These are phyloP conservation scores for Protoeuglena noctilucae DNA, from an alignment of 139 green algal species.

Conservation along the genomic window DNA sequence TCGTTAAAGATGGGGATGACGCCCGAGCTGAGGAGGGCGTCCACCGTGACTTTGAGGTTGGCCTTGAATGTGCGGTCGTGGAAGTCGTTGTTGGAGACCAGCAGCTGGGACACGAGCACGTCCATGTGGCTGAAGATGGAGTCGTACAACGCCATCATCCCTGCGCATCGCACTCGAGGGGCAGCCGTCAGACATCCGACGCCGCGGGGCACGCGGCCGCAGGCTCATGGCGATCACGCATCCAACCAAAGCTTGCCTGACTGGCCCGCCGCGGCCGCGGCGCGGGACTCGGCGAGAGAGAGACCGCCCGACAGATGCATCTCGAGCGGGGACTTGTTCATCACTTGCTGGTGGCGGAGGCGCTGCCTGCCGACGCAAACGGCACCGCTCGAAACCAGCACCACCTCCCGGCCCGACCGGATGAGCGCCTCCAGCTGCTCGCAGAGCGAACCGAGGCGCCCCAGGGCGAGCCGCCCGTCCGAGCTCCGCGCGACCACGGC, in stretches of 20 bases:
- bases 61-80: constrained; percentile 9
- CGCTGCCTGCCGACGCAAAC: constrained; percentile 38
- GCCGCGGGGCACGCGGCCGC: too few species aligned
- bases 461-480: constrained; percentile 23
- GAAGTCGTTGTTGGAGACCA: constrained; percentile 1
- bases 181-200: too few species aligned
- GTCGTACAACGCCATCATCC: constrained; percentile 55
- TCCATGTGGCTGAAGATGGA: constrained; percentile 34
- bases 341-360: constrained; percentile 30
- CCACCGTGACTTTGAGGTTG: constrained; percentile 16
- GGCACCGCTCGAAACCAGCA: constrained; percentile 35
- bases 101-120: constrained; percentile 13
- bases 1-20: constrained; percentile 53
- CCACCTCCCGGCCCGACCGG: constrained; percentile 16
- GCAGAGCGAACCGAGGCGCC: constrained; percentile 20
- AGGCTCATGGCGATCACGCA: too few species aligned
- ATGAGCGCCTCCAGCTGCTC: constrained; percentile 36
- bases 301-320: constrained; percentile 17
- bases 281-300: constrained; percentile 2
- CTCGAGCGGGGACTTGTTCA: constrained; percentile 23
- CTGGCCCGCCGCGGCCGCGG: constrained; percentile 26
- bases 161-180: too few species aligned
- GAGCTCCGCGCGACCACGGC: constrained; percentile 24
- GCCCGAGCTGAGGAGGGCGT: constrained; percentile 27
- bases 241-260: too few species aligned